phyloP scores from a whole-genome alignment of 2,329 filamentous ascomycete species.

The Diaporthe longicolla region DNA sequence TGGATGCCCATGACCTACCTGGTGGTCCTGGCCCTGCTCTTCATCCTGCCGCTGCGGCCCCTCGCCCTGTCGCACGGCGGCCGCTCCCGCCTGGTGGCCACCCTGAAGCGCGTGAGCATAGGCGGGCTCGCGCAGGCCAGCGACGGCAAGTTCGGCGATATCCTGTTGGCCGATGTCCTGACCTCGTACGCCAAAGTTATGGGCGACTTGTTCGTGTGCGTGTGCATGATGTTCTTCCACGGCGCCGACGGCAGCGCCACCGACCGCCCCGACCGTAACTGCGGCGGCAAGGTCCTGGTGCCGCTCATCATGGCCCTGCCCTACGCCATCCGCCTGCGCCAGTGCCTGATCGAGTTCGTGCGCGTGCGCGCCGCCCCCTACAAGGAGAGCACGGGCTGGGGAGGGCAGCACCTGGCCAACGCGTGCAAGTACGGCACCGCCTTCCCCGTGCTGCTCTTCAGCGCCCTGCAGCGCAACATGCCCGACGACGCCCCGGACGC shows the following conservation, averaged over 20 bases:
- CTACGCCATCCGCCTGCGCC: conserved; percentile 87
- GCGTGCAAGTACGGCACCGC: conserved; percentile 94
- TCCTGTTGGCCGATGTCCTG: conserved; percentile 91
- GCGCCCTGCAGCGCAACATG: conserved; percentile 78
- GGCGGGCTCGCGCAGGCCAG: conserved; percentile 89
- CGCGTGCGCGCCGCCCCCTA: conserved; percentile 74
- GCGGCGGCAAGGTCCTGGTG: conserved; percentile 83
- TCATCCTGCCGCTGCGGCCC: conserved; percentile 80
- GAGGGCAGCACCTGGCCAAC: conserved; percentile 91
- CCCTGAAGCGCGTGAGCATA: conserved; percentile 82
- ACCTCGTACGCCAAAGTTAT: conserved; percentile 96
- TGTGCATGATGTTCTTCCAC: conserved; percentile 86
- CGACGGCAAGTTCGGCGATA: conserved; percentile 95
- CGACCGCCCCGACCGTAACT: conserved; percentile 83
- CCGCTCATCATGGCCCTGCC: conserved; percentile 88
- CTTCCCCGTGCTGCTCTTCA: conserved; percentile 90
- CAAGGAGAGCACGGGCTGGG: conserved; percentile 76
- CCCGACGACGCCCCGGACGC: conserved; percentile 56
- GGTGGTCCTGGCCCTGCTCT: conserved; percentile 76
- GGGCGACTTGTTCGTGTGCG: conserved; percentile 87
- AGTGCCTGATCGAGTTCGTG: conserved; percentile 90
- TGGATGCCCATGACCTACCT: conserved; percentile 91
- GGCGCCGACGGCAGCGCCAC: conserved; percentile 79
- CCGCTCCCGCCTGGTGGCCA: conserved; percentile 81
- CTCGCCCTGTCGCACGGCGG: conserved; percentile 75